Percentiles rank a stretch among this genome's conserved stretches.
Evolutionary conservation across 768 basidiomycete genomes (phyloP).

Genomic region (Dioszegia crocea): DNA sequence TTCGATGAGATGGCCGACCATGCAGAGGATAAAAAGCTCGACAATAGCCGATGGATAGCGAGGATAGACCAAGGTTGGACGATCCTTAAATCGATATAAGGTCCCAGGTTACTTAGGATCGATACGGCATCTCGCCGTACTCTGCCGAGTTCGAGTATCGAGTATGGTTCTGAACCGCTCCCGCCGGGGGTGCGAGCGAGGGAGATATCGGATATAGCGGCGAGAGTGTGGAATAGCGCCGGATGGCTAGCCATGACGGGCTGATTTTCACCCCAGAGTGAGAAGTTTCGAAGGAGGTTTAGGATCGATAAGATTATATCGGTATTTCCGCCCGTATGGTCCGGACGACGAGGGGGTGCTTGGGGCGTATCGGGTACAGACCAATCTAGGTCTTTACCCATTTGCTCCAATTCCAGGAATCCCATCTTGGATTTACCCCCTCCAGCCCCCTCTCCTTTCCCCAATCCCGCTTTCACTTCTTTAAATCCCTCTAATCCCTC

Average conservation of each 20-base stretch:
- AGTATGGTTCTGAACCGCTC: conserved; percentile 57
- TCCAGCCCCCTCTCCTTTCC: conserved; percentile 8
- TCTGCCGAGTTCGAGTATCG: conserved; percentile 65
- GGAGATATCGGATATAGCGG: conserved; percentile 62
- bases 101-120: conserved; percentile 63
- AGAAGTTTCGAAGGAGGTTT: conserved; percentile 82
- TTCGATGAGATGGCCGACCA: conserved; percentile 51
- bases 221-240: conserved; percentile 62
- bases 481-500: conserved; percentile 46
- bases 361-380: conserved; percentile 48
- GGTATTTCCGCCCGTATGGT: conserved; percentile 63
- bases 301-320: conserved; percentile 65
- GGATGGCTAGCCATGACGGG: conserved; percentile 64
- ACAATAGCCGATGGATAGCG: conserved; percentile 63
- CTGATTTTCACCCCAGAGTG: conserved; percentile 68
- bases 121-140: conserved; percentile 73
- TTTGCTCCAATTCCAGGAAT: conserved; percentile 61
- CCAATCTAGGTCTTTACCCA: conserved; percentile 54
- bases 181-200: conserved; percentile 20
- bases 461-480: conserved; percentile 20
- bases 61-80: conserved; percentile 52
- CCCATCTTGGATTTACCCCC: conserved; percentile 53
- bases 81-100: conserved; percentile 53
- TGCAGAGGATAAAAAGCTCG: conserved; percentile 72
- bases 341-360: background rate